Percentiles rank a stretch among this genome's conserved stretches.
These are phyloP conservation scores for Aspergillus ochraceoroseus DNA, from an alignment of 2,329 filamentous ascomycete species.

Conservation along the genomic window DNA sequence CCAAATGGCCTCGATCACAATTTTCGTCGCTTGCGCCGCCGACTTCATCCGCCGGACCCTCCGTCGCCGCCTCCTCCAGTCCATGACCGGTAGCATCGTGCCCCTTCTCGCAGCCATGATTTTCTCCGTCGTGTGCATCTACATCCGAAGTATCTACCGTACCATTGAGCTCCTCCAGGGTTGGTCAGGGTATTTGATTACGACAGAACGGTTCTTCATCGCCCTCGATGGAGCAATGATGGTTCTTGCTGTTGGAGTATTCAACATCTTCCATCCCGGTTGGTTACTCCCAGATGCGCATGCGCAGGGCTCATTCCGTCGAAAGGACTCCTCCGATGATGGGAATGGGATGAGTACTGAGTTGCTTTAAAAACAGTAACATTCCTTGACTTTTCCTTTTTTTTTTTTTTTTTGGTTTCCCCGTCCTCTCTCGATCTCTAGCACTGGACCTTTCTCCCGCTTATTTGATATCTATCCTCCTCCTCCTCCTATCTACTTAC, in stretches of 20 bases:
- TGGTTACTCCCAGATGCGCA: conserved; percentile 33
- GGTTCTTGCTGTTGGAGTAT: conserved; percentile 44
- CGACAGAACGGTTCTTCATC: conserved; percentile 49
- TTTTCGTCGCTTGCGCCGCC: conserved; percentile 49
- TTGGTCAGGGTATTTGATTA: conserved; percentile 50
- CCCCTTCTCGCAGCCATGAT: conserved; percentile 39
- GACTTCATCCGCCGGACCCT: conserved; percentile 45
- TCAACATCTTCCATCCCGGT: conserved; percentile 45
- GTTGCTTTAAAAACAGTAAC: conserved; percentile 1
- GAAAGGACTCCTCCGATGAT: conserved; percentile 10
- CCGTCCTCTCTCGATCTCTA: background rate
- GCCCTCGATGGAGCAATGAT: conserved; percentile 50
- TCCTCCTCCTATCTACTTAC: background rate
- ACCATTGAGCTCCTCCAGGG: conserved; percentile 50
- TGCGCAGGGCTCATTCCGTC: conserved; percentile 13
- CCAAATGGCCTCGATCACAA: conserved; percentile 53
- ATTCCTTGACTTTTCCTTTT: background rate
- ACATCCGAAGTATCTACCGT: conserved; percentile 49
- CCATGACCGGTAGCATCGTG: conserved; percentile 25
- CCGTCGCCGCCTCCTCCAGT: conserved; percentile 24
- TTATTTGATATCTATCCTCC: conserved; percentile 1
- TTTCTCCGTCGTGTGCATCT: conserved; percentile 45
- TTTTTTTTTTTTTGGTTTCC: conserved; percentile 1
- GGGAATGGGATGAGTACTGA: conserved; percentile 11
- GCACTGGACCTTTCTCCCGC: background rate